Conservation (phyloP, 2,329 filamentous ascomycete genomes). For the Pestalotiopsis sp. region DNA sequence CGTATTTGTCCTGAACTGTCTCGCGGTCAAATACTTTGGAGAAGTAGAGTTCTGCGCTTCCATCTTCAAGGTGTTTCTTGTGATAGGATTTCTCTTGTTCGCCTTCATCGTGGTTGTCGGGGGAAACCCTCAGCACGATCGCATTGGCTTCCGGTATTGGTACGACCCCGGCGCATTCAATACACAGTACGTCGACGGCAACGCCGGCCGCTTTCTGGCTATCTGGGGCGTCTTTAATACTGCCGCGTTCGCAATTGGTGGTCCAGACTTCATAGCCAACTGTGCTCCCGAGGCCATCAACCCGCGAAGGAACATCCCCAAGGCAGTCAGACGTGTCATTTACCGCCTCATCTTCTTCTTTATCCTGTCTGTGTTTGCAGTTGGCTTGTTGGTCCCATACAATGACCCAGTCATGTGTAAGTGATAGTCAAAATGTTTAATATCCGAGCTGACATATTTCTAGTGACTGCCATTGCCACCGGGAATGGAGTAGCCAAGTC, state of each 20-base stretch:
- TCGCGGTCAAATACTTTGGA: conserved; percentile 44
- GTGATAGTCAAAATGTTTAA: background rate
- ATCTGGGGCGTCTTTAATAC: conserved; percentile 4
- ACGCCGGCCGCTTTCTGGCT: conserved; percentile 42
- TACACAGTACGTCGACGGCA: conserved; percentile 51
- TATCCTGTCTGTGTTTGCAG: conserved; percentile 66
- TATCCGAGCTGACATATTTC: conserved; percentile 55
- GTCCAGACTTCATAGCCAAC: conserved; percentile 69
- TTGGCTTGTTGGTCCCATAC: conserved; percentile 68
- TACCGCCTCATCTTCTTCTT: conserved; percentile 74
- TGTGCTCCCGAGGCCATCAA: conserved; percentile 72
- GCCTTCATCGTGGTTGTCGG: conserved; percentile 46
- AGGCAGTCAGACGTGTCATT: conserved; percentile 74
- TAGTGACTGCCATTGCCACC: conserved; percentile 51
- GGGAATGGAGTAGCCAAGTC: conserved; percentile 56
- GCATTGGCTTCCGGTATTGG: conserved; percentile 38
- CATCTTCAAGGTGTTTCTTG: conserved; percentile 38
- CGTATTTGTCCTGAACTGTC: conserved; percentile 41
- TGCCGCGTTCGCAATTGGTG: conserved; percentile 65
- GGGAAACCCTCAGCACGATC: conserved; percentile 40
- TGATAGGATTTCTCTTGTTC: conserved; percentile 31
- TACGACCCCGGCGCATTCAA: conserved; percentile 55
- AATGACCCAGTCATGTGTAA: conserved; percentile 47
- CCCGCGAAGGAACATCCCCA: conserved; percentile 65
- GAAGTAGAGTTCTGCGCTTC: conserved; percentile 48